Base-by-base conservation (phyloP, 306 rosid genomes). In the Erythrophleum fordii region DNA sequence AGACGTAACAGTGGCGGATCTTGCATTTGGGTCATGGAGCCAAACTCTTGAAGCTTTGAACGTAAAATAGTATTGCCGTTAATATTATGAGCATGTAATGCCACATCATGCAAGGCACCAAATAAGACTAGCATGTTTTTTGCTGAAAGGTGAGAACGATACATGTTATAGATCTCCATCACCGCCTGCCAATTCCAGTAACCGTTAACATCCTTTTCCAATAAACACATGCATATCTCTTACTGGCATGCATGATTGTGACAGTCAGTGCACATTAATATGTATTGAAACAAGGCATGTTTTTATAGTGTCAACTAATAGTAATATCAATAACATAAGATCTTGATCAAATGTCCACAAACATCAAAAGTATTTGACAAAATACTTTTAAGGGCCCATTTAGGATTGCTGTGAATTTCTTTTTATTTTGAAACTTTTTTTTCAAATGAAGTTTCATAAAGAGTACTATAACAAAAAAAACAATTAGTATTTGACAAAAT, bases 1-100 rank as follows among this genome's bases (percentile, higher is more conserved):
- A 96, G 95, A 23, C 99, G 99, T 75, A 96, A 83, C 65, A 96
- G 80, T 11, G 99, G 99, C 45, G 99, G 99, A 75, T 96, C 99
- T 86, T 93, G 99, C 98, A 96, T 96, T 87, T 96, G 98, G 55
- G 97, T 91, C 84, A 96, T 69, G 23, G 99, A 68, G 69, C 95
- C 94, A 78, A 92, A 90, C 83, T 96, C 99, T 82, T 86, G 98
- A 70, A 96, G 94, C 91, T 86, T 93, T 75, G 97, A 86, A 56
- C 98, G 98, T 70, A 93, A 67, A 20, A 77, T 28, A 68, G 72
- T 55, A 65, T 90, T 72, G 75, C 82, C 72, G 81, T 96, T 93
- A 29, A 96, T 89, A 80, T 78, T 85, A 83, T 93, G 97, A 34
- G 99, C 97, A 51, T 93, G 97, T 44, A 89, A 76, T 49, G 97